Evolutionary conservation across 2,329 filamentous ascomycete species (phyloP).

Genomic region (Aspergillus persii): DNA sequence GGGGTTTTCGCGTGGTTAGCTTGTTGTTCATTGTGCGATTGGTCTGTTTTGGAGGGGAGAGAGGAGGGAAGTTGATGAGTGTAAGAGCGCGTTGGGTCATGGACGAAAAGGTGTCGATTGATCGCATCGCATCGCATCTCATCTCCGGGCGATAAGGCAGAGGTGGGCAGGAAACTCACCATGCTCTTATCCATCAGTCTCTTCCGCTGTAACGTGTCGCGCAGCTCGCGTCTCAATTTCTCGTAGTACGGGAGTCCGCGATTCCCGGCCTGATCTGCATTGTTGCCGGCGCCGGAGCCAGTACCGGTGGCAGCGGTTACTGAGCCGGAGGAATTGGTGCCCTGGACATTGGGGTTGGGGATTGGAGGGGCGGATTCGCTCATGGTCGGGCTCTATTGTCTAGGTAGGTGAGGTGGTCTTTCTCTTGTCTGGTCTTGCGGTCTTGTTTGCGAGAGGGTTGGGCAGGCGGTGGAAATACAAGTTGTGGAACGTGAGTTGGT

Average conservation of each 20-base stretch:
- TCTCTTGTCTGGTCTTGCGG: not conserved
- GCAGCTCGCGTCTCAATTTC: conserved; percentile 65
- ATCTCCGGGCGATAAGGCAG: not conserved
- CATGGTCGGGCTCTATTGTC: conserved; percentile 26
- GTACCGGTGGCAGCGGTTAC: conserved; percentile 9
- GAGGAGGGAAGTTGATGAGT: not conserved
- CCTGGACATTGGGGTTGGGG: conserved; percentile 18
- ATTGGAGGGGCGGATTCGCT: conserved; percentile 41
- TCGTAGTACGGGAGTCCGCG: conserved; percentile 67
- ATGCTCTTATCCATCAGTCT: conserved; percentile 61
- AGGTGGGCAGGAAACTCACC: conserved; percentile 38
- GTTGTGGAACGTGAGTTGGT: conserved; percentile 6
- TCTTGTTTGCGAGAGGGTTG: not conserved
- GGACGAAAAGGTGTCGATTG: not conserved
- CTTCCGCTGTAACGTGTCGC: conserved; percentile 66
- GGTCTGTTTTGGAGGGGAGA: not conserved
- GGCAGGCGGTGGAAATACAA: not conserved
- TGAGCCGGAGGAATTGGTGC: conserved; percentile 1
- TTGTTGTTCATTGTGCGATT: not conserved
- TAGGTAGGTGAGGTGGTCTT: too few relatives aligned
- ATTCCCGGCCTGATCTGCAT: conserved; percentile 22
- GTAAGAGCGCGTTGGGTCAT: not conserved
- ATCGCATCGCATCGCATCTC: not conserved
- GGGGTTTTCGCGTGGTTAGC: not conserved
- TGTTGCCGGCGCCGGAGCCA: conserved; percentile 11